These are phyloP conservation scores for Leucosporidium yakuticum DNA, from an alignment of 768 basidiomycete genomes.

Conservation along the genomic window DNA sequence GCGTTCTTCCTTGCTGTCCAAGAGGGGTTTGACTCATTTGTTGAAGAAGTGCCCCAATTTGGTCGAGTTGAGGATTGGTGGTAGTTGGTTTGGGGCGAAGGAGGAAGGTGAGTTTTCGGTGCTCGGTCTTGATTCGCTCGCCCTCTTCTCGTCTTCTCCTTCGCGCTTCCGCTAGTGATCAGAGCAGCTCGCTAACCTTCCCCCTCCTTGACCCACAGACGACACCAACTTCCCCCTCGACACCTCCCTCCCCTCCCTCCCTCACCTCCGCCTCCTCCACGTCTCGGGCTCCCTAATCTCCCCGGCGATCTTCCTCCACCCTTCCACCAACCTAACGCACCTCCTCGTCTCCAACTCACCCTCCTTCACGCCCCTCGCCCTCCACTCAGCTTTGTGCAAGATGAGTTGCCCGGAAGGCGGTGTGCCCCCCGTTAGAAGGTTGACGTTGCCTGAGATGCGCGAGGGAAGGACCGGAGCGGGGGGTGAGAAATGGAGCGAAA, in stretches of 20 bases:
- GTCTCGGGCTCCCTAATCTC: slow-evolving; percentile 25
- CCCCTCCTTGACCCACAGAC: slow-evolving; percentile 11
- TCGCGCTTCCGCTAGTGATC: too few species aligned
- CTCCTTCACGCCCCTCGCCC: slow-evolving; percentile 21
- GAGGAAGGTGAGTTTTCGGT: slow-evolving; percentile 31
- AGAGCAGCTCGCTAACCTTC: not conserved
- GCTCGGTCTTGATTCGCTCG: too few species aligned
- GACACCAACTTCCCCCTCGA: slow-evolving; percentile 29
- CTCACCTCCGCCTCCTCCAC: slow-evolving; percentile 21
- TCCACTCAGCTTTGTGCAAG: slow-evolving; percentile 21
- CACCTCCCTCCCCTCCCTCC: slow-evolving; percentile 18
- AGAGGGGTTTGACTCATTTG: slow-evolving; percentile 26
- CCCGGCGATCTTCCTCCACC: slow-evolving; percentile 17
- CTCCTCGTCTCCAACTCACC: slow-evolving; percentile 22
- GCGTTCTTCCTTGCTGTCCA: slow-evolving; percentile 23
- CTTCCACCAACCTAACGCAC: slow-evolving; percentile 14
- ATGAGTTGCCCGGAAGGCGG: slow-evolving; percentile 6
- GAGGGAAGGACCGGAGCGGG: not conserved
- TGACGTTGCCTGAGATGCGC: slow-evolving; percentile 30
- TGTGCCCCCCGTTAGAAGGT: slow-evolving; percentile 7
- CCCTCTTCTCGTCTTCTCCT: not conserved
- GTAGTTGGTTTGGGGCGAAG: slow-evolving; percentile 32
- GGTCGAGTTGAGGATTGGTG: slow-evolving; percentile 29
- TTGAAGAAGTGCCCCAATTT: slow-evolving; percentile 24
- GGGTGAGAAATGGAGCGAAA: slow-evolving; percentile 17